phyloP scores from a whole-genome alignment of 2,329 filamentous ascomycete genomes.

The Nemania sp. region DNA sequence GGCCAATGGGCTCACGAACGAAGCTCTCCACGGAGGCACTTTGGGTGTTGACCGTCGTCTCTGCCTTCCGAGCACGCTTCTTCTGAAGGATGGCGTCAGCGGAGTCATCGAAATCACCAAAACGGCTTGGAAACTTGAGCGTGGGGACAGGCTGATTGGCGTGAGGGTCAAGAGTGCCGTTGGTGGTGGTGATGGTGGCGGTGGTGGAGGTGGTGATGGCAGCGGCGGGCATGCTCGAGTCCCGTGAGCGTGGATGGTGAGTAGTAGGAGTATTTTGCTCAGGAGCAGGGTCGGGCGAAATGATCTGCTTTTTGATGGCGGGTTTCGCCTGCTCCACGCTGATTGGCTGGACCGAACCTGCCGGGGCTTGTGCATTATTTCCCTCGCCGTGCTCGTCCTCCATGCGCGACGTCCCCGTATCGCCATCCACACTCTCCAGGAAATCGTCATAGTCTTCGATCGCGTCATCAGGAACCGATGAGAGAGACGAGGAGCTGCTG shows the following conservation, averaged over 20 bases:
- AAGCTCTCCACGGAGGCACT: constrained; percentile 35
- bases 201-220: constrained; percentile 37
- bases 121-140: constrained; percentile 37
- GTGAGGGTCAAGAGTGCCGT: constrained; percentile 22
- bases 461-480: constrained; percentile 41
- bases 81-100: constrained; percentile 25
- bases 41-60: constrained; percentile 35
- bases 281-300: constrained; percentile 38
- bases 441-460: constrained; percentile 39
- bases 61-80: constrained; percentile 35
- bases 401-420: constrained; percentile 37
- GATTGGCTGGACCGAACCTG: constrained; percentile 41
- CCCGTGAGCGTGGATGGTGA: constrained; percentile 31
- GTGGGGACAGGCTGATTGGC: constrained; percentile 15
- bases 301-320: constrained; percentile 43
- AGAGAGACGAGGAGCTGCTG: constrained; percentile 42
- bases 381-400: constrained; percentile 37
- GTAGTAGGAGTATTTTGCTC: constrained; percentile 36
- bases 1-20: constrained; percentile 33
- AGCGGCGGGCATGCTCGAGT: constrained; percentile 41
- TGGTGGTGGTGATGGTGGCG: constrained; percentile 32
- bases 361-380: constrained; percentile 41
- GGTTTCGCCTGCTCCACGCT: constrained; percentile 40
- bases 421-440: constrained; percentile 39
- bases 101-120: constrained; percentile 31